Evolutionary conservation across 495 filamentous ascomycete species (phyloP).

Genomic region (Trichoderma virens): DNA sequence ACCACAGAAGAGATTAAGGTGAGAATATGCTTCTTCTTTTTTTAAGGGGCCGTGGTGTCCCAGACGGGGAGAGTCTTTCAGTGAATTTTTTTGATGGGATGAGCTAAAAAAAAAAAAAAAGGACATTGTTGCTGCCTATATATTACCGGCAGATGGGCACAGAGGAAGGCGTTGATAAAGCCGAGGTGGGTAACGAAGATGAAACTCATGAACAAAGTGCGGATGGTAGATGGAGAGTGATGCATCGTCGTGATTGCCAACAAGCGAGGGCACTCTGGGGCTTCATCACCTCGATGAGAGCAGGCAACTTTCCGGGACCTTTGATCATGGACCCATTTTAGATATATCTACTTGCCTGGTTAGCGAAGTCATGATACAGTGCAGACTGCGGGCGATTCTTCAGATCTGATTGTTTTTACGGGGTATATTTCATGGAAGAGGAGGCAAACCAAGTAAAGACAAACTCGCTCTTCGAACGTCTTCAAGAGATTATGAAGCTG

Average conservation of each 20-base stretch:
- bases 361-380: too few species aligned
- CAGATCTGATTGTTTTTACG: too few species aligned
- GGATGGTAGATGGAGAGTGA: not conserved
- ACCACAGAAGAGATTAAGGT: constrained; percentile 31
- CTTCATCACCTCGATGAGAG: constrained; percentile 34
- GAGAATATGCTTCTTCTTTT: constrained; percentile 26
- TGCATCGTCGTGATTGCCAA: constrained; percentile 29
- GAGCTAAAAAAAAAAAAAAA: constrained; percentile 3
- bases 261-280: constrained; percentile 29
- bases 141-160: constrained; percentile 31
- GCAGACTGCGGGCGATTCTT: too few species aligned
- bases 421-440: too few species aligned
- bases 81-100: constrained; percentile 22
- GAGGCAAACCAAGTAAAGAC: not conserved
- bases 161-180: constrained; percentile 21
- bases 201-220: constrained; percentile 3
- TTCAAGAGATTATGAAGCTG: constrained; percentile 20
- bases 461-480: constrained; percentile 8
- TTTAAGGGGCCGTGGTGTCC: constrained; percentile 21
- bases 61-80: constrained; percentile 25
- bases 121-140: constrained; percentile 24
- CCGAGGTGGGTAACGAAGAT: not conserved
- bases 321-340: constrained; percentile 27
- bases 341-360: constrained; percentile 14
- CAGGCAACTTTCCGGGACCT: constrained; percentile 27